Conservation (phyloP, 768 basidiomycete species). For the Calocybe cyanea region DNA sequence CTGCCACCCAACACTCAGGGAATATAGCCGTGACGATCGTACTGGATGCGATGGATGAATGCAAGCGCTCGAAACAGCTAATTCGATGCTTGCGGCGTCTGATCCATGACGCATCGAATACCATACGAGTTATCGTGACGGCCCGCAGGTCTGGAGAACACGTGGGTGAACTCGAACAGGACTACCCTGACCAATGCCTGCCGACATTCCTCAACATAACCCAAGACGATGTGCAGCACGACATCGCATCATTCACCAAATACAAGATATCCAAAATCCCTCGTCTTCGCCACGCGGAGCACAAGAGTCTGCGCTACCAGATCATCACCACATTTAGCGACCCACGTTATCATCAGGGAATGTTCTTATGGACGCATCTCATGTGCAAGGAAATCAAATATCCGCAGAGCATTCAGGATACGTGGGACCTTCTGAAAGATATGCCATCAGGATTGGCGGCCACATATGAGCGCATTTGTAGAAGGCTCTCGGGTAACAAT, state of each 20-base stretch:
- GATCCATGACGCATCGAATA: background rate
- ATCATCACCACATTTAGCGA: background rate
- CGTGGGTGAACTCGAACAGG: background rate
- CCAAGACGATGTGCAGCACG: background rate
- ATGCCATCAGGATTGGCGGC: background rate
- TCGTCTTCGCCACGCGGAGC: background rate
- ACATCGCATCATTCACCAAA: background rate
- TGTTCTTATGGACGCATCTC: constrained; percentile 1
- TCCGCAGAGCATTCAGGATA: background rate
- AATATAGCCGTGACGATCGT: background rate
- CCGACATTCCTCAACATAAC: background rate
- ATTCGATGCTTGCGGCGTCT: background rate
- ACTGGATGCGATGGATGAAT: background rate
- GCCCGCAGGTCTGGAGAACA: background rate
- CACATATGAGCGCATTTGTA: background rate
- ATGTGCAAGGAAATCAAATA: constrained; percentile 2
- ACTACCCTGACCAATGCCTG: background rate
- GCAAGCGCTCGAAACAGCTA: background rate
- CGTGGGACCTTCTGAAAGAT: background rate
- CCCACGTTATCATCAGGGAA: background rate
- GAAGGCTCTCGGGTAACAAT: background rate
- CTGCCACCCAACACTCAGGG: background rate
- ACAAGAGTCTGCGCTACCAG: background rate
- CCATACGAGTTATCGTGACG: background rate
- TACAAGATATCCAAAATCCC: background rate